A percentile compares a stretch with the other conserved stretches of the same genome.
Evolutionary conservation across 192 early-diverging fungal genomes (phyloP).

Genomic region (Entomortierella beljakovae): DNA sequence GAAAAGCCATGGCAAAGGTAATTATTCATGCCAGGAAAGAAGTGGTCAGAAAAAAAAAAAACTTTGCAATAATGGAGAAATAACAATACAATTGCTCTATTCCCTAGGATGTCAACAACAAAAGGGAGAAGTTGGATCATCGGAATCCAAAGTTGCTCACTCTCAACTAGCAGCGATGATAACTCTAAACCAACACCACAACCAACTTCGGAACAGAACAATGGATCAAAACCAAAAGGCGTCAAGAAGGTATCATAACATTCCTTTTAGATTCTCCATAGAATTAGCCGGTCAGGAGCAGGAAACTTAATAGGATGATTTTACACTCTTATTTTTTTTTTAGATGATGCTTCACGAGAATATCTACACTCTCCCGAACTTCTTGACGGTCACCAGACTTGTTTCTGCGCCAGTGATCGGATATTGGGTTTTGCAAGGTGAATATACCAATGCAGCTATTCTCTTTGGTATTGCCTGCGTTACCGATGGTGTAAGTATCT

Average conservation of each 20-base stretch:
- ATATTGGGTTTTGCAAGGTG: conserved; percentile 82
- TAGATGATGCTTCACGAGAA: conserved; percentile 67
- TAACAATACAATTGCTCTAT: background rate
- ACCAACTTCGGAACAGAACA: background rate
- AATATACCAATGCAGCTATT: conserved; percentile 77
- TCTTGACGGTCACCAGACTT: conserved; percentile 85
- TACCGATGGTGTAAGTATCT: conserved; percentile 78
- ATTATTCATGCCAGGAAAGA: background rate
- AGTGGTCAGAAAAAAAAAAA: background rate
- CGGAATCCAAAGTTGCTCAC: conserved; percentile 9
- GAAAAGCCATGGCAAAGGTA: conserved; percentile 31
- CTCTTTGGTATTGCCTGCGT: conserved; percentile 85
- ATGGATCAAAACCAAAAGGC: conserved; percentile 19
- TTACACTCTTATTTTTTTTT: background rate
- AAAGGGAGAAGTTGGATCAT: conserved; percentile 13
- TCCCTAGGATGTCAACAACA: conserved; percentile 19
- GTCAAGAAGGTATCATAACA: conserved; percentile 47
- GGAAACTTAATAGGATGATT: background rate
- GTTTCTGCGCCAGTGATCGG: conserved; percentile 89
- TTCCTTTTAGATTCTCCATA: background rate
- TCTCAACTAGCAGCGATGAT: conserved; percentile 17
- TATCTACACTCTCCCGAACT: conserved; percentile 93
- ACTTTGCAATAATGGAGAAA: background rate
- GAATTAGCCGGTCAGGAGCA: background rate
- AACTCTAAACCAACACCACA: conserved; percentile 4